Evolutionary conservation across 257 asterid species (phyloP).

Genomic region (Buddleja alternifolia): DNA sequence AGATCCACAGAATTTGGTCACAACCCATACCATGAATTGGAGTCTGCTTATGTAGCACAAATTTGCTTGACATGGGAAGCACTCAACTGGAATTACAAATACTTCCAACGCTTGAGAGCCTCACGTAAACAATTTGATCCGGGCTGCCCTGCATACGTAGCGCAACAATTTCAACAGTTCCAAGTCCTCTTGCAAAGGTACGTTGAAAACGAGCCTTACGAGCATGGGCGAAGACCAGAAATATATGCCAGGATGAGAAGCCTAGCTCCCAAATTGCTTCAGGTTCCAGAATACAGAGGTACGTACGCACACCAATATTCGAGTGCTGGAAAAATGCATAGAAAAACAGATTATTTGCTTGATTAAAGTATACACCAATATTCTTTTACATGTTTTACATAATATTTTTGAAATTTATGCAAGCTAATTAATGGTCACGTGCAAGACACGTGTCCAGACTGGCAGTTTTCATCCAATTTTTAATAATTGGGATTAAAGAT

Average conservation of each 20-base stretch:
- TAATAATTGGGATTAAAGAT: no score
- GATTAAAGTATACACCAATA: no score
- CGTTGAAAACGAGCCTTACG: constrained; percentile 85
- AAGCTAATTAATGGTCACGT: no score
- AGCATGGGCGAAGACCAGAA: constrained; percentile 78
- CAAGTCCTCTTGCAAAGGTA: constrained; percentile 79
- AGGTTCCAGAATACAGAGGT: constrained; percentile 92
- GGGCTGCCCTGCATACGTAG: constrained; percentile 82
- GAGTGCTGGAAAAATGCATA: no score
- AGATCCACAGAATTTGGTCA: constrained; percentile 43
- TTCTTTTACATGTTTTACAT: no score
- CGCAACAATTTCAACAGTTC: constrained; percentile 89
- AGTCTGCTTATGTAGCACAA: constrained; percentile 87
- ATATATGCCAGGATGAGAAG: constrained; percentile 79
- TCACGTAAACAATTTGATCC: constrained; percentile 57
- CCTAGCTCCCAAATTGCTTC: constrained; percentile 80
- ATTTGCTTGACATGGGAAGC: constrained; percentile 94
- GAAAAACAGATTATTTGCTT: no score
- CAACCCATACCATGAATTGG: constrained; percentile 77
- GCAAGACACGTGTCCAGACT: no score
- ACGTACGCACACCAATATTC: not conserved
- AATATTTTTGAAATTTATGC: no score
- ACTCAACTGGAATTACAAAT: constrained; percentile 81
- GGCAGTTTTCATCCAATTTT: no score
- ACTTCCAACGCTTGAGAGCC: constrained; percentile 65